A percentile compares a stretch with the other conserved stretches of the same genome.
Conservation (phyloP, 2,329 filamentous ascomycete species). For the Hypoxylon sp. region DNA sequence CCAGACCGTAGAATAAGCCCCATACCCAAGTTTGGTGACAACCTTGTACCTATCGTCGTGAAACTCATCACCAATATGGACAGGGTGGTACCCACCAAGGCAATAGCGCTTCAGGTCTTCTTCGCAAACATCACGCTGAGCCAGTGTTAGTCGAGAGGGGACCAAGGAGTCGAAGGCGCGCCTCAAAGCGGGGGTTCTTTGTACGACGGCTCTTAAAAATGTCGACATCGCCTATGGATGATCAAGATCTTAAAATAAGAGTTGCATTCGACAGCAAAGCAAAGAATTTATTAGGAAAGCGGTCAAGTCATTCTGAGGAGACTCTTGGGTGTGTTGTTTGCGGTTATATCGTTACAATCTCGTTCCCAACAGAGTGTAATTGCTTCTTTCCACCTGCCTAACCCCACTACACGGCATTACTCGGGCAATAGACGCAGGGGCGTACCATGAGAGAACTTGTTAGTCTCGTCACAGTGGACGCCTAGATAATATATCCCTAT, state of each 20-base stretch:
- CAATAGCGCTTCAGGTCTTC: background rate
- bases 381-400: background rate
- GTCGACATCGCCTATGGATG: background rate
- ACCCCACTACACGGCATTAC: background rate
- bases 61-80: background rate
- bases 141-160: background rate
- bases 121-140: background rate
- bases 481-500: no score
- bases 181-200: background rate
- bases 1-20: constrained; percentile 4
- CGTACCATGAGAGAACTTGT: no score
- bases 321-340: background rate
- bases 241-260: background rate
- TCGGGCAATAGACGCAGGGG: background rate
- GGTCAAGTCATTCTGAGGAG: background rate
- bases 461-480: no score
- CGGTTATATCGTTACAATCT: background rate
- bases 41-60: background rate
- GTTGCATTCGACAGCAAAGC: no score
- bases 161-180: background rate
- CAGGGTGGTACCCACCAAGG: background rate
- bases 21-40: background rate
- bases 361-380: background rate
- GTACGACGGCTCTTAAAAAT: background rate
- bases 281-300: no score